These are phyloP conservation scores for Apiotrichum brassicae DNA, from an alignment of 1,284 basidiomycete species.

Conservation along the genomic window DNA sequence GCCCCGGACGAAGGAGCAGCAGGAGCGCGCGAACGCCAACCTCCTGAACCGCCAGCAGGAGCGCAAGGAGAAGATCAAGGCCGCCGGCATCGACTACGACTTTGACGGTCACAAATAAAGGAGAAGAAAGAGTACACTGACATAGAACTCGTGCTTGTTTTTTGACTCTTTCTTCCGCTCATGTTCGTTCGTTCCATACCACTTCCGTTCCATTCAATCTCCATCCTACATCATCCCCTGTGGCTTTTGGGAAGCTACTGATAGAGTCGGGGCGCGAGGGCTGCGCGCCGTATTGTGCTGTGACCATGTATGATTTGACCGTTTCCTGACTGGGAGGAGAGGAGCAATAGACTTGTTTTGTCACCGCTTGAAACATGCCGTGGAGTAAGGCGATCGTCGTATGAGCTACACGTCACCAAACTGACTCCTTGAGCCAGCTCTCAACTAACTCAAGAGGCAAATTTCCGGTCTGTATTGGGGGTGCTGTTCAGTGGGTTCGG, in stretches of 20 bases:
- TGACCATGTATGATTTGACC: constrained; percentile 5
- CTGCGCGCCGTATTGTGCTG: not conserved
- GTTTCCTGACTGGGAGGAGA: too few species aligned
- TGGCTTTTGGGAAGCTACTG: not conserved
- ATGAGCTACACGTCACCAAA: too few species aligned
- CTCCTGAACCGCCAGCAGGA: constrained; percentile 70
- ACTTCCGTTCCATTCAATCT: not conserved
- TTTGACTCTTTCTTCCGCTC: not conserved
- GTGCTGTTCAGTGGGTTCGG: too few species aligned
- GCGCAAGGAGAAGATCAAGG: constrained; percentile 71
- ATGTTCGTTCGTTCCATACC: not conserved
- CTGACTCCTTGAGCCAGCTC: too few species aligned
- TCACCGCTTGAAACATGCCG: too few species aligned
- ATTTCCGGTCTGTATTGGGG: too few species aligned
- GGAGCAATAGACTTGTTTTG: too few species aligned
- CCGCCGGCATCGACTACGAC: constrained; percentile 82
- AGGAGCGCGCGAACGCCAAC: constrained; percentile 59
- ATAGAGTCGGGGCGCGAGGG: not conserved
- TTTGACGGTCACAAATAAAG: constrained; percentile 54
- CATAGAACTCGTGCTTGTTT: too few species aligned
- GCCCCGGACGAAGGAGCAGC: constrained; percentile 69
- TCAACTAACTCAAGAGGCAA: too few species aligned
- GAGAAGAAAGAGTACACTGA: too few species aligned
- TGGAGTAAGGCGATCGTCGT: too few species aligned
- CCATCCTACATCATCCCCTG: not conserved